Percentiles rank a stretch among this genome's conserved stretches.
phyloP scores from a whole-genome alignment of 2,329 filamentous ascomycete species.

The Pseudopyricularia javanii region DNA sequence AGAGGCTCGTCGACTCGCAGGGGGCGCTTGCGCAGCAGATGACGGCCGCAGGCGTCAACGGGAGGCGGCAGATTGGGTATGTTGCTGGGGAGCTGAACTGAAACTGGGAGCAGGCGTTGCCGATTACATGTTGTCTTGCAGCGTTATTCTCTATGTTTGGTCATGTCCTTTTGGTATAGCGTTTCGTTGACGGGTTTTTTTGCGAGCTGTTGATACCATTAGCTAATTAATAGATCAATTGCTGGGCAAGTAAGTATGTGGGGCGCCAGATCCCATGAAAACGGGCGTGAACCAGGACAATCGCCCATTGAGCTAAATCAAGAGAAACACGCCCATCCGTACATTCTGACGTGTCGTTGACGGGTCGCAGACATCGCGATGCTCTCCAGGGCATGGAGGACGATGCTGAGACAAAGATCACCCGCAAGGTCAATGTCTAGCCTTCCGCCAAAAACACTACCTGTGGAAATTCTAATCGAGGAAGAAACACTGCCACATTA shows the following conservation, averaged over 20 bases:
- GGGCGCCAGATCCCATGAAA: too few relatives aligned
- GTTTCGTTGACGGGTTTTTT: neutral
- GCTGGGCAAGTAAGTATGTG: too few relatives aligned
- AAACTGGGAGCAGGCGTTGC: neutral
- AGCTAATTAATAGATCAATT: neutral
- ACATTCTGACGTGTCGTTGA: too few relatives aligned
- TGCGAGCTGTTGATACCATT: neutral
- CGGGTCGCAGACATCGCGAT: too few relatives aligned
- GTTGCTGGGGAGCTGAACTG: conserved; percentile 38
- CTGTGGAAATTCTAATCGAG: neutral
- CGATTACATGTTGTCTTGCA: neutral
- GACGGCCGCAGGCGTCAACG: conserved; percentile 16
- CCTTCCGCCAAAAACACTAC: neutral
- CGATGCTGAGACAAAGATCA: neutral
- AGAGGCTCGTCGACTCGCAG: conserved; percentile 34
- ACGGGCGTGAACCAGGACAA: too few relatives aligned
- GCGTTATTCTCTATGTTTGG: neutral
- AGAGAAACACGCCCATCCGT: too few relatives aligned
- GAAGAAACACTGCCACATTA: neutral
- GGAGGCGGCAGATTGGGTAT: conserved; percentile 41
- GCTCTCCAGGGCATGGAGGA: neutral
- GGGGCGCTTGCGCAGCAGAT: conserved; percentile 22
- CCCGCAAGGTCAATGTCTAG: neutral
- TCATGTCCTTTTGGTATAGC: neutral
- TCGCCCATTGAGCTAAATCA: too few relatives aligned